Base-by-base conservation (phyloP, 2,329 filamentous ascomycete genomes). In the Aureobasidium sp. region DNA sequence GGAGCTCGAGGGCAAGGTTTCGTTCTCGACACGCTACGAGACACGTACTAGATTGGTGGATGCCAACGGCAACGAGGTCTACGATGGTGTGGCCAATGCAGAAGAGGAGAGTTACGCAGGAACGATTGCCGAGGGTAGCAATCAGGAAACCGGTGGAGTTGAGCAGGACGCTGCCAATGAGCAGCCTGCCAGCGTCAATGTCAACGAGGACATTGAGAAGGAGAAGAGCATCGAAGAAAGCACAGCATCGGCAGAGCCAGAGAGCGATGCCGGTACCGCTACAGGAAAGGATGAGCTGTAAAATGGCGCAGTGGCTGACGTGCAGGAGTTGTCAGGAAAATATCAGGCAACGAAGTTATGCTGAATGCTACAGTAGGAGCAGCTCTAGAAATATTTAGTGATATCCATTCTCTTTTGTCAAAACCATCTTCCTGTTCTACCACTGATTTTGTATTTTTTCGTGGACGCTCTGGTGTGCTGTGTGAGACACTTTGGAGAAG, bases 21-120 rank as follows among this genome's bases (percentile, higher is more conserved):
- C 91, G 70, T 97, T 99, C 78, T 87, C 95, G 78, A 97, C 94
- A 13, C 88, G 88, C 67, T 97, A 97, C 73, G 93, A 97, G 80
- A 97, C 93, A n/a, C 84, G 89, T 66, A 97, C 92, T 9, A 87
- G 90, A 63, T 76, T 97, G 62, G 81, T 96, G 44, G 91, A 96
- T 74, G 84, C 84, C 59, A 74, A 85, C 47, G 94, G 92, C 64
- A 91, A 92, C 67, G 89, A 95, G 71, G 76, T 96, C n/a, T 73
- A 75, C 59, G 76, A 79, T 61, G 76, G 73, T 24, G 68, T 78
- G 26, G 73, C 75, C 7, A 68, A 67, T 5, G 61, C 64, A 36
- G 64, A 62, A 2, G 73, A 73, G 17, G 69, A 70, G 13, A 68
- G 68, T 24, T 73, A 72, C 26, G 76, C 66, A 75, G 64, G 82